phyloP scores from a whole-genome alignment of 73 alveolate genomes.

The Stentor roeselii region DNA sequence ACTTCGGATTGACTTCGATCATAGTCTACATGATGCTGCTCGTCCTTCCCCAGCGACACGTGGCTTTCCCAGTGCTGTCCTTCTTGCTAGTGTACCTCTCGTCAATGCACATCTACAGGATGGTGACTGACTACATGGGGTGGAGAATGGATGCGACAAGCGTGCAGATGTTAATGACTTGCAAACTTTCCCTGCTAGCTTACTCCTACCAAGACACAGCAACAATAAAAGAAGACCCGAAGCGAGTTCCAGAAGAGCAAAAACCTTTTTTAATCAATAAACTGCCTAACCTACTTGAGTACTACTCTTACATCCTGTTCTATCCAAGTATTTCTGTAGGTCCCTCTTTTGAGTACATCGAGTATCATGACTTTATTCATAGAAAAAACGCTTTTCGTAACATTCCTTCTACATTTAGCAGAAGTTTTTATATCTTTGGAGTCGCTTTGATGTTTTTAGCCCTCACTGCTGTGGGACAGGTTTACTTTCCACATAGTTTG shows the following conservation, averaged over 20 bases:
- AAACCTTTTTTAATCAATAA: constrained; percentile 39
- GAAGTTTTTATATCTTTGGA: constrained; percentile 45
- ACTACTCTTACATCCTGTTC: constrained; percentile 68
- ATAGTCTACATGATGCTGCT: constrained; percentile 50
- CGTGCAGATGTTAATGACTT: constrained; percentile 70
- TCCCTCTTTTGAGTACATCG: constrained; percentile 89
- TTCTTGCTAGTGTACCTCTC: constrained; percentile 60
- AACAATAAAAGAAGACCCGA: constrained; percentile 28
- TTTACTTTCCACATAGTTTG: constrained; percentile 47
- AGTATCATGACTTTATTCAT: constrained; percentile 64
- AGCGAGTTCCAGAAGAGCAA: constrained; percentile 43
- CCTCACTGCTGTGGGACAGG: constrained; percentile 40
- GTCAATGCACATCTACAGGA: constrained; percentile 61
- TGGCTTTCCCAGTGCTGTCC: constrained; percentile 51
- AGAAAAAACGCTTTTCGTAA: constrained; percentile 56
- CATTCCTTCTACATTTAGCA: constrained; percentile 54
- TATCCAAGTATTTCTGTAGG: constrained; percentile 82
- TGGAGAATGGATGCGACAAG: constrained; percentile 83
- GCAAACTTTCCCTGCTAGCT: constrained; percentile 71
- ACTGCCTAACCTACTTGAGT: constrained; percentile 71
- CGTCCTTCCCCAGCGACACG: constrained; percentile 48
- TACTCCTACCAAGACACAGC: constrained; percentile 73
- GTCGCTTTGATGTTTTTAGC: constrained; percentile 52
- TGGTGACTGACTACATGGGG: constrained; percentile 65
- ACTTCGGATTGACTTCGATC: constrained; percentile 49